These are phyloP conservation scores for Thozetella sp. DNA, from an alignment of 495 filamentous ascomycete species.

Conservation along the genomic window DNA sequence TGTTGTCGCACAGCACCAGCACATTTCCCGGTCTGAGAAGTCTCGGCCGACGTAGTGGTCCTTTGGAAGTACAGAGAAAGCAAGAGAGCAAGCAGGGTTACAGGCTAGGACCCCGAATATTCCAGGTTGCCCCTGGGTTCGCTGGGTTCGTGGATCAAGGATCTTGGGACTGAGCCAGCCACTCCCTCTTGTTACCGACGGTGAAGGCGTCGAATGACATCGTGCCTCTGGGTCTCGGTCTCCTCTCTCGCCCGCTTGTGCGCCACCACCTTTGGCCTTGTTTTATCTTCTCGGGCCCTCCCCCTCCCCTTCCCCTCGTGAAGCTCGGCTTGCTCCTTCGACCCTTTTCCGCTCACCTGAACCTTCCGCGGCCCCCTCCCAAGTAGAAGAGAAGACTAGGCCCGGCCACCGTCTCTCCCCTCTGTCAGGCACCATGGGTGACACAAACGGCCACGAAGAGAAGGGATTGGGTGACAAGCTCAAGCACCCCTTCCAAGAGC, in stretches of 20 bases:
- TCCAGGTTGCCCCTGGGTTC: neutral
- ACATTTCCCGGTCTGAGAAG: neutral
- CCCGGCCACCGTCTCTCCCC: conserved; percentile 1
- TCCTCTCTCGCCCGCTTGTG: neutral
- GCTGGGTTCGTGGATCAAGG: neutral
- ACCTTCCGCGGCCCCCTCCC: too few species aligned
- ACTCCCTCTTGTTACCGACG: too few species aligned
- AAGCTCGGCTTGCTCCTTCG: too few species aligned
- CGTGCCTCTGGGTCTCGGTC: neutral
- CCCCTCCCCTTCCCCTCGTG: too few species aligned
- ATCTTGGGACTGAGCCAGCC: too few species aligned
- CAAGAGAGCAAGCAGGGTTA: too few species aligned
- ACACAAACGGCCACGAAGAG: conserved; percentile 13
- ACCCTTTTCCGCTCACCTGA: neutral
- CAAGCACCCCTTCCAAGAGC: conserved; percentile 35
- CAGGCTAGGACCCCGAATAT: neutral
- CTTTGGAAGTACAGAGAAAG: too few species aligned
- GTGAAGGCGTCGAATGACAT: conserved; percentile 3
- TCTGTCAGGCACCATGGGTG: conserved; percentile 6
- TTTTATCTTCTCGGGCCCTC: neutral
- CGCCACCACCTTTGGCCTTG: neutral
- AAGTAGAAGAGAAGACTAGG: too few species aligned
- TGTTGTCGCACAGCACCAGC: neutral
- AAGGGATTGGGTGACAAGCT: conserved; percentile 24
- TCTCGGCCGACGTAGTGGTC: neutral